Base-by-base conservation (phyloP, 2,329 filamentous ascomycete species). In the Tolypocladium tropicale region DNA sequence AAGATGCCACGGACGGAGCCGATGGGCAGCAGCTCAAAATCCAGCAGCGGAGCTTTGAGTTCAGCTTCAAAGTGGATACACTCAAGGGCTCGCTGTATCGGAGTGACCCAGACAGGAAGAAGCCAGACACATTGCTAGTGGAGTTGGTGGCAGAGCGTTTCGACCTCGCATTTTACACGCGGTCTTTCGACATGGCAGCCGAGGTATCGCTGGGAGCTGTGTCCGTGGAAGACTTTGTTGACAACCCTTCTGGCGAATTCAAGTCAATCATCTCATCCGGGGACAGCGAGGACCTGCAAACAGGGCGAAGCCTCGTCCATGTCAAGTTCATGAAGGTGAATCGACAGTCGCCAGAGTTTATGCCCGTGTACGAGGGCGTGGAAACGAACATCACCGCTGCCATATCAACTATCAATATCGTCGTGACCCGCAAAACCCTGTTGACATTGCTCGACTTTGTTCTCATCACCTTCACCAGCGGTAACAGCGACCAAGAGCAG, bases 251-350 rank as follows among this genome's bases (percentile, higher is more conserved):
- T 0, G 86, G 88, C 9, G 93, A 97, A 65, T 99, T 99, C 77
- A 96, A 94, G 72, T 93, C 93, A 30, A 95, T 99, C 53, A 84
- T 99, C n/a, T 95, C 92, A 0, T 96, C 94, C 1, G 83, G 82
- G 0, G 84, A 86, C 52, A 71, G 74, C 7, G 82, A 86, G 48
- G 93, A 95, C 65, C 84, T 87, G 30, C 81, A 86, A 50, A 83
- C 88, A 57, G 85, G 89, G 58, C 83, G 89, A 58, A 90, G 95
- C 63, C 80, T 99, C 14, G 89, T 99, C 62, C 84, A 86, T 53
- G 81, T 99, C 64, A 96, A 93, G 65, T 95, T 96, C 65, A 80
- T 90, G 58, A 90, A 88, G 67, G 90, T 97, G 57, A 96, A 94
- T 64, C 86, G 83, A 34, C 84, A 90, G 53, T 97, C 94, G 2